Conservation (phyloP, 202 grass and related monocot species). For the Carex sylvatica region DNA sequence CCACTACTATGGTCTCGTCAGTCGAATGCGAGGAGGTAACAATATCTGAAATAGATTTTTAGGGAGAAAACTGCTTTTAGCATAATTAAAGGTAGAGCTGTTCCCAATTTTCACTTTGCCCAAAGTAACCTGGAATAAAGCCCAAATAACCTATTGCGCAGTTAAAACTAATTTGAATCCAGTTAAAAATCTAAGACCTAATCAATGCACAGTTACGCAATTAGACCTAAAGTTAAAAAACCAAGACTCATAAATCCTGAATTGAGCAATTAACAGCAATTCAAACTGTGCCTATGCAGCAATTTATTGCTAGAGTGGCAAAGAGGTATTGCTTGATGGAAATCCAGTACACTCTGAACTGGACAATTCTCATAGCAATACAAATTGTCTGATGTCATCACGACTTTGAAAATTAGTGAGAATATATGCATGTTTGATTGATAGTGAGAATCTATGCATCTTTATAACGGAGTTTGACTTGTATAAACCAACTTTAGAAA, state of each 20-base stretch:
- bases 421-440: no score
- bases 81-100: background rate
- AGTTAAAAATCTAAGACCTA: background rate
- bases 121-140: background rate
- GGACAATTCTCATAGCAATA: no score
- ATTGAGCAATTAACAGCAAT: background rate
- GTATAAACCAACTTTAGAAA: no score
- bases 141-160: background rate
- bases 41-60: slow-evolving; percentile 44
- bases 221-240: background rate
- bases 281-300: no score
- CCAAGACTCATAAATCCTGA: background rate
- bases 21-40: slow-evolving; percentile 79
- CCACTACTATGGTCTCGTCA: slow-evolving; percentile 78
- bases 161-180: background rate
- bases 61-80: background rate
- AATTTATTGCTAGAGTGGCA: no score
- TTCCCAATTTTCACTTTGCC: background rate
- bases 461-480: no score
- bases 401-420: no score
- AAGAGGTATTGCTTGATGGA: no score
- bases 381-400: no score
- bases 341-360: no score
- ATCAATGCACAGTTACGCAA: background rate
- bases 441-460: no score